Percentiles rank a stretch among this genome's conserved stretches.
These are phyloP conservation scores for Cenchrus purpureus DNA, from an alignment of 176 grass and related monocot genomes.

Conservation along the genomic window DNA sequence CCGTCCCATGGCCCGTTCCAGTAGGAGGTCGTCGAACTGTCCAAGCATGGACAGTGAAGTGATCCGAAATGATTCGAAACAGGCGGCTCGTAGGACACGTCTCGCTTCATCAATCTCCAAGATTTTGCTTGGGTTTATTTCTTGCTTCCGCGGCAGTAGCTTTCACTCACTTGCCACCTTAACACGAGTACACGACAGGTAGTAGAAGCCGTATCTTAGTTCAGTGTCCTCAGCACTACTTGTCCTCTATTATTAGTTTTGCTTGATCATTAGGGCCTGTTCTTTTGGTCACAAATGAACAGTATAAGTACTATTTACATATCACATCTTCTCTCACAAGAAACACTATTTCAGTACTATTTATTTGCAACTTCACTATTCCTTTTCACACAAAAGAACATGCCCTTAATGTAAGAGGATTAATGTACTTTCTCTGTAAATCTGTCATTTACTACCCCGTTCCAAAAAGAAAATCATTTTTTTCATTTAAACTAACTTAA, in stretches of 20 bases:
- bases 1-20: slow-evolving; percentile 7
- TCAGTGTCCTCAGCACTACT: not conserved
- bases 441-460: too few relatives aligned
- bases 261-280: too few relatives aligned
- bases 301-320: too few relatives aligned
- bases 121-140: not conserved
- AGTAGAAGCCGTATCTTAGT: not conserved
- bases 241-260: not conserved
- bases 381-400: too few relatives aligned
- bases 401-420: too few relatives aligned
- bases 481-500: too few relatives aligned
- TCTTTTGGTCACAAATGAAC: too few relatives aligned
- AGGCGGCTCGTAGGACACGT: not conserved
- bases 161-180: not conserved
- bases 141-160: not conserved
- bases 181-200: not conserved
- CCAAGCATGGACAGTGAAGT: not conserved
- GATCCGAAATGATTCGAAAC: not conserved
- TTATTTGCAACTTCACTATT: too few relatives aligned
- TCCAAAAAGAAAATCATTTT: too few relatives aligned
- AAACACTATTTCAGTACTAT: too few relatives aligned
- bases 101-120: not conserved
- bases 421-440: too few relatives aligned
- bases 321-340: too few relatives aligned
- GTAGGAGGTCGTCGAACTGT: not conserved